phyloP scores from a whole-genome alignment of 192 early-diverging fungal genomes.

The Backusella mclennaniae region DNA sequence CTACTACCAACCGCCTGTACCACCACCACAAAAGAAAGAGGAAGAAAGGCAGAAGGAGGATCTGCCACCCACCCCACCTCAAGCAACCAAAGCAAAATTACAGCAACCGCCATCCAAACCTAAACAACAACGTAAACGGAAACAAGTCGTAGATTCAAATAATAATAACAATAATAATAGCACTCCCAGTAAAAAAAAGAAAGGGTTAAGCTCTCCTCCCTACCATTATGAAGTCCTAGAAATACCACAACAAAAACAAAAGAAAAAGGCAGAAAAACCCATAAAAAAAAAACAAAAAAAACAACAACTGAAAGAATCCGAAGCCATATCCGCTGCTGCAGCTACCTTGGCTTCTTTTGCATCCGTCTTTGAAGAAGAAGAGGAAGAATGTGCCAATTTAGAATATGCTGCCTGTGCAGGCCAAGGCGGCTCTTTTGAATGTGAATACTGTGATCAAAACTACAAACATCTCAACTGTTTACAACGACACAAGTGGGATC shows the following conservation, averaged over 20 bases:
- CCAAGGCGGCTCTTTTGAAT: constrained; percentile 8
- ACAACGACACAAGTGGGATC: constrained; percentile 14
- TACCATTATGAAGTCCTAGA: constrained; percentile 26
- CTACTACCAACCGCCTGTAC: background rate
- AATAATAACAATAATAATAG: background rate
- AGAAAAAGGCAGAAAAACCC: constrained; percentile 14
- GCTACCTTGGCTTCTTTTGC: constrained; percentile 31
- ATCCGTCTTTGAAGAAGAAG: background rate
- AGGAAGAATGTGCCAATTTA: constrained; percentile 19
- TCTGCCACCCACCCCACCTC: background rate
- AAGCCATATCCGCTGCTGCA: constrained; percentile 27
- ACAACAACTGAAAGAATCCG: constrained; percentile 10
- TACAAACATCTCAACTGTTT: constrained; percentile 16
- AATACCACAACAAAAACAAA: background rate
- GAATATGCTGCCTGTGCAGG: constrained; percentile 6
- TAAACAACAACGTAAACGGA: constrained; percentile 23
- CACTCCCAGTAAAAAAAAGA: background rate
- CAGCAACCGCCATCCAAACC: constrained; percentile 3
- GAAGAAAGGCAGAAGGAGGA: background rate
- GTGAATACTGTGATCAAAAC: background rate
- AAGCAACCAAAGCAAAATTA: background rate
- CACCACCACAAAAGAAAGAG: background rate
- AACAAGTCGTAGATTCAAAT: constrained; percentile 5
- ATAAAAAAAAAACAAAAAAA: background rate
- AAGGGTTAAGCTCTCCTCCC: constrained; percentile 7